A percentile compares a stretch with the other conserved stretches of the same genome.
phyloP scores from a whole-genome alignment of 305 asterid genomes.

The Solanum aculeatissimum region DNA sequence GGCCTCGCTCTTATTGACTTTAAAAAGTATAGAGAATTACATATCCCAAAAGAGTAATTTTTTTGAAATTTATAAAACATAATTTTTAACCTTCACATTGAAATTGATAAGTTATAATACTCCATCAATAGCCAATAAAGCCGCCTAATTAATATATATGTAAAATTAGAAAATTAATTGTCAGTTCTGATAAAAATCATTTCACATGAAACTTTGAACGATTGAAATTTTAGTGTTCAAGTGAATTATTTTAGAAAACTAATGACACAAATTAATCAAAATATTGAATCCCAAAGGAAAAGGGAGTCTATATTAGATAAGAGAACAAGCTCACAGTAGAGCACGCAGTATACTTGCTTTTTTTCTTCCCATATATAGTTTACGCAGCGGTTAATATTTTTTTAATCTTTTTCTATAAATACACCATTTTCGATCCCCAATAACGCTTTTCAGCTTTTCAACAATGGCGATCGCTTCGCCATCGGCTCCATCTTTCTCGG shows the following conservation, averaged over 20 bases:
- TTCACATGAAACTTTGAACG: no score
- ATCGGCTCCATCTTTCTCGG: conserved; percentile 41
- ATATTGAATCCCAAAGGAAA: no score
- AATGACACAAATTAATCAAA: no score
- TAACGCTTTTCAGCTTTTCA: conserved; percentile 4
- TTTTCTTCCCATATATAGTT: not conserved
- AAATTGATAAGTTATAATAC: not conserved
- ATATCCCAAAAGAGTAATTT: not conserved
- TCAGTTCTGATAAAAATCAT: no score
- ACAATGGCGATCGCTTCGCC: conserved; percentile 74
- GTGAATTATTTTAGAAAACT: no score
- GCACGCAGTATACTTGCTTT: not conserved
- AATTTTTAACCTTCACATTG: not conserved
- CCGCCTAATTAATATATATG: no score
- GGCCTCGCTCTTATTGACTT: not conserved
- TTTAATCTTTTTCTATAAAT: not conserved
- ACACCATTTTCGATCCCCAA: not conserved
- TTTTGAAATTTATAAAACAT: not conserved
- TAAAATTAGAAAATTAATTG: no score
- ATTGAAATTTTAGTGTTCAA: no score
- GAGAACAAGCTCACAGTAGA: not conserved
- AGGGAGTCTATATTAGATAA: no score
- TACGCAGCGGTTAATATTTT: not conserved
- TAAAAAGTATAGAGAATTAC: not conserved
- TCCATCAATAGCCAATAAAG: no score